Evolutionary conservation across 305 asterid genomes (phyloP).

Genomic region (Rubia tinctorum): DNA sequence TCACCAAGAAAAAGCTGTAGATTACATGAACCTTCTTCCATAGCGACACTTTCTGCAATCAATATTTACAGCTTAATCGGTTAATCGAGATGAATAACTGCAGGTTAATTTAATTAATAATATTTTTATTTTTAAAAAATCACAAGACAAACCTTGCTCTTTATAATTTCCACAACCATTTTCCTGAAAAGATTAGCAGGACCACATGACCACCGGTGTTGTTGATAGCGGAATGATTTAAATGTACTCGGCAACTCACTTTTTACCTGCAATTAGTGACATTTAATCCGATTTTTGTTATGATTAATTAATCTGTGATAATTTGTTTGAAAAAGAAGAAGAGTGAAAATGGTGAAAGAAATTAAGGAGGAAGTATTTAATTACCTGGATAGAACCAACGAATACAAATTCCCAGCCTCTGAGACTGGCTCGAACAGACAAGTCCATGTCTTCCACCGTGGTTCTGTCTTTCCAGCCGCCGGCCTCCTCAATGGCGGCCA

Average conservation of each 20-base stretch:
- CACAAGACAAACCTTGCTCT: slow-evolving; percentile 41
- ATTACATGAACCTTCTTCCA: slow-evolving; percentile 87
- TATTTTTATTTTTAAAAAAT: too few relatives aligned
- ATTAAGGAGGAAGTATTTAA: neutral
- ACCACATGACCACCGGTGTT: slow-evolving; percentile 80
- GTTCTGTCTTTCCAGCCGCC: slow-evolving; percentile 98
- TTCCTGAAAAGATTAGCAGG: slow-evolving; percentile 73
- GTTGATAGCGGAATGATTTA: slow-evolving; percentile 65
- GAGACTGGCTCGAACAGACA: slow-evolving; percentile 89
- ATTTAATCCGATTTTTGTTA: neutral
- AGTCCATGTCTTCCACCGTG: slow-evolving; percentile 93
- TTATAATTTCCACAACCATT: slow-evolving; percentile 53
- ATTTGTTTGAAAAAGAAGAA: neutral
- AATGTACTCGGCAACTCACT: slow-evolving; percentile 78
- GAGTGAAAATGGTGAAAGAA: neutral
- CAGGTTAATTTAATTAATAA: too few relatives aligned
- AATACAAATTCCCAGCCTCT: slow-evolving; percentile 89
- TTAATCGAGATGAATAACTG: too few relatives aligned
- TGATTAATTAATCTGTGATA: neutral
- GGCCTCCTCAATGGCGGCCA: slow-evolving; percentile 84
- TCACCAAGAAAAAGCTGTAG: slow-evolving; percentile 82
- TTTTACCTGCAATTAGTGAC: slow-evolving; percentile 48
- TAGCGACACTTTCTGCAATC: slow-evolving; percentile 62
- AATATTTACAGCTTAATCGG: neutral
- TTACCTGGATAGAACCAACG: slow-evolving; percentile 61